These are phyloP conservation scores for Tetragonia tetragonoides DNA, from an alignment of 148 eudicot genomes.

Conservation along the genomic window DNA sequence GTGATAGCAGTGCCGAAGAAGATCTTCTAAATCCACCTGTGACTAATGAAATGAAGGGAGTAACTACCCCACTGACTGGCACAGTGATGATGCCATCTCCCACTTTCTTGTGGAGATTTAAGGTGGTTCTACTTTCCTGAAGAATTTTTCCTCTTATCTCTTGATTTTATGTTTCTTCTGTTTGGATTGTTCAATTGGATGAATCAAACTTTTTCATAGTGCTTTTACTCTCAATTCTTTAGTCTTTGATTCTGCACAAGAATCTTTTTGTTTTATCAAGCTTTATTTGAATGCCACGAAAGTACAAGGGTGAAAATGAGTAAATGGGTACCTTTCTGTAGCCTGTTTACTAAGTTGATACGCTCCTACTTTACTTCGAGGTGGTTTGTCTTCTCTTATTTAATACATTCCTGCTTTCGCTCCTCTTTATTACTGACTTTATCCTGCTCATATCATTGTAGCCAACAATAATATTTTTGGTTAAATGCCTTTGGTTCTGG, in stretches of 20 bases:
- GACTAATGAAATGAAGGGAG: slow-evolving; percentile 80
- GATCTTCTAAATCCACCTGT: slow-evolving; percentile 40
- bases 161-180: neutral
- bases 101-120: slow-evolving; percentile 83
- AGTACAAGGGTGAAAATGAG: no score
- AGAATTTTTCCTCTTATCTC: neutral
- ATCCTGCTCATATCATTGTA: neutral
- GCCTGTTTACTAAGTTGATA: no score
- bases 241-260: neutral
- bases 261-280: neutral
- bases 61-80: slow-evolving; percentile 49
- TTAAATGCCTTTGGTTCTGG: neutral
- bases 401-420: neutral
- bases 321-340: no score
- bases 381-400: no score
- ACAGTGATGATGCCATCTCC: slow-evolving; percentile 83
- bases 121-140: slow-evolving; percentile 42
- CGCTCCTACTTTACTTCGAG: no score
- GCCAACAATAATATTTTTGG: neutral
- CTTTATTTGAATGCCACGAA: no score
- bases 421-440: neutral
- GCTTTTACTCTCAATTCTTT: neutral
- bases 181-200: neutral
- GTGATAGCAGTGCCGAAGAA: slow-evolving; percentile 46
- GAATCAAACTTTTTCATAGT: neutral